Evolutionary conservation across 2,329 filamentous ascomycete species (phyloP).

Genomic region (Aspergillus brunneoviolaceus): DNA sequence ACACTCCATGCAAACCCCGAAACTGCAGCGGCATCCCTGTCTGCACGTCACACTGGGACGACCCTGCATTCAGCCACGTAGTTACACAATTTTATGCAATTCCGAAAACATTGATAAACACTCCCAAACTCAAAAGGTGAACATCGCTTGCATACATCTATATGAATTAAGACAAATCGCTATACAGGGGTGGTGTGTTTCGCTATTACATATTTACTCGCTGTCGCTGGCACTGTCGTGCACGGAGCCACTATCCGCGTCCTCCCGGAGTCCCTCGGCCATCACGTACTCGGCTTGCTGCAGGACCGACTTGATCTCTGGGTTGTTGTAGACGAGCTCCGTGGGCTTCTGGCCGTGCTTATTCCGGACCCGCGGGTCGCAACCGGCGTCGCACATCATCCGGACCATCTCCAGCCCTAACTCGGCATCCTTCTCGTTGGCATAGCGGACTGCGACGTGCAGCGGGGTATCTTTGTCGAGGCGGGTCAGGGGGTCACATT

Average conservation of each 20-base stretch:
- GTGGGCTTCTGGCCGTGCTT: slow-evolving; percentile 48
- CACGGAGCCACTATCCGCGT: slow-evolving; percentile 36
- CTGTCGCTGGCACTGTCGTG: slow-evolving; percentile 45
- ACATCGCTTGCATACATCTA: slow-evolving; percentile 25
- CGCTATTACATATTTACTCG: slow-evolving; percentile 26
- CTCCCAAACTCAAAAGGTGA: background rate
- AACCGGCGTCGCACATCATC: slow-evolving; percentile 52
- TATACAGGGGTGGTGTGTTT: background rate
- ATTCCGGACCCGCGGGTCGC: slow-evolving; percentile 49
- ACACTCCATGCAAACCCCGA: background rate
- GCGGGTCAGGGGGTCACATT: slow-evolving; percentile 49
- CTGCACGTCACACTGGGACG: background rate
- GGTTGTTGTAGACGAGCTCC: slow-evolving; percentile 46
- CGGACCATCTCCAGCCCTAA: slow-evolving; percentile 47
- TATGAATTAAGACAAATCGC: slow-evolving; percentile 9
- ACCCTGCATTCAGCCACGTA: background rate
- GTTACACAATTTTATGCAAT: slow-evolving; percentile 1
- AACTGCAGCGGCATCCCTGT: background rate
- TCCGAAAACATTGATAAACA: background rate
- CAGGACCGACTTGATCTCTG: slow-evolving; percentile 42
- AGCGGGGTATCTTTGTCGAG: slow-evolving; percentile 49
- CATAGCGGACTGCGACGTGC: slow-evolving; percentile 46
- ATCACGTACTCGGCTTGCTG: slow-evolving; percentile 49
- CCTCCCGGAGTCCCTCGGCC: slow-evolving; percentile 44
- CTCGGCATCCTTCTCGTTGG: slow-evolving; percentile 47